Evolutionary conservation across 2,329 filamentous ascomycete species (phyloP).

Genomic region (Phaeosphaeriaceae sp.): DNA sequence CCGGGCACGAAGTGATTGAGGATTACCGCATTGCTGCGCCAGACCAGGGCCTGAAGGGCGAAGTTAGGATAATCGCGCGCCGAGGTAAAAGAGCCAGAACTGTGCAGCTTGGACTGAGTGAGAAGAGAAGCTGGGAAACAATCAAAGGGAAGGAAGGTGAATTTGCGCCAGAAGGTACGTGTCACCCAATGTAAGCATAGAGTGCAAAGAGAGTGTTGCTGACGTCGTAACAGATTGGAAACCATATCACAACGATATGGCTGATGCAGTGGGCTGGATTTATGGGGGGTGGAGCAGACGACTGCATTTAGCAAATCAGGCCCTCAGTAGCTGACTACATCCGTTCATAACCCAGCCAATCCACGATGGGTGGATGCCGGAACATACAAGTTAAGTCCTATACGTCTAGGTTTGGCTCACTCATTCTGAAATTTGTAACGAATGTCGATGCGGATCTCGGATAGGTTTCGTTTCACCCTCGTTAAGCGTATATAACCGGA

Average conservation of each 20-base stretch:
- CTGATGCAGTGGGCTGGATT: constrained; percentile 44
- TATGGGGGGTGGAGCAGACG: constrained; percentile 43
- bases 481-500: constrained; percentile 1
- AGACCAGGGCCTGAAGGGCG: constrained; percentile 40
- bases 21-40: constrained; percentile 34
- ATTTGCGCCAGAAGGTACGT: constrained; percentile 37
- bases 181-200: too few relatives aligned
- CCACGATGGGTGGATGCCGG: constrained; percentile 1
- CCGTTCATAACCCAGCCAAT: constrained; percentile 7
- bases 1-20: constrained; percentile 39
- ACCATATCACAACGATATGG: constrained; percentile 45
- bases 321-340: constrained; percentile 25
- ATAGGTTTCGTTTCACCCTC: background rate
- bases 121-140: constrained; percentile 38
- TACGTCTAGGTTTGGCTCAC: background rate
- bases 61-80: constrained; percentile 40
- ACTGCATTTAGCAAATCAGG: constrained; percentile 38
- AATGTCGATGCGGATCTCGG: background rate
- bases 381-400: background rate
- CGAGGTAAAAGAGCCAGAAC: constrained; percentile 33
- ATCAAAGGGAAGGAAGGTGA: constrained; percentile 35
- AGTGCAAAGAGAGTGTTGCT: background rate
- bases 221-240: constrained; percentile 32
- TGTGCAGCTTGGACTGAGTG: constrained; percentile 35
- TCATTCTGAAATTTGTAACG: background rate